Conservation (phyloP, 2,329 filamentous ascomycete genomes). For the Proliferodiscus dingleyae region DNA sequence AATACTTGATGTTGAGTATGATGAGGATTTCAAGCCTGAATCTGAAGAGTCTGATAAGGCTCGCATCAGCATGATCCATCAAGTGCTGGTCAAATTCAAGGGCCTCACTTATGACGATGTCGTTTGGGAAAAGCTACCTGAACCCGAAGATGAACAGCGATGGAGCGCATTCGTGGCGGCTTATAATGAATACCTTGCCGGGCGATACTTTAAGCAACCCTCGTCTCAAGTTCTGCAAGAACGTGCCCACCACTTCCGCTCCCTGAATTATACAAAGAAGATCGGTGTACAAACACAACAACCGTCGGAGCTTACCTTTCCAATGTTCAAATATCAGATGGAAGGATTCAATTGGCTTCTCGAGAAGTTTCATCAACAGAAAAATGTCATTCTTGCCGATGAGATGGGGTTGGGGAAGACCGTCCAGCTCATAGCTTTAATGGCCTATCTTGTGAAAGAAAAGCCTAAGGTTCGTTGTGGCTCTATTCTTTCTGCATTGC, state of each 20-base stretch:
- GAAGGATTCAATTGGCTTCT: slow-evolving; percentile 95
- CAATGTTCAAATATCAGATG: slow-evolving; percentile 89
- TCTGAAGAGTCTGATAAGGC: slow-evolving; percentile 66
- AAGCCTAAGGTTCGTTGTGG: slow-evolving; percentile 38
- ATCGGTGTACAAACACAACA: slow-evolving; percentile 63
- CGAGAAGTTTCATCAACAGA: slow-evolving; percentile 76
- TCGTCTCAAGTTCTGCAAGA: slow-evolving; percentile 56
- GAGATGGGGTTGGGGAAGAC: slow-evolving; percentile 99
- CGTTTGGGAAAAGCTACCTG: slow-evolving; percentile 82
- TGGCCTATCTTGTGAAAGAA: slow-evolving; percentile 67
- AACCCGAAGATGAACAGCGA: slow-evolving; percentile 53
- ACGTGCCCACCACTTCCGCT: slow-evolving; percentile 64
- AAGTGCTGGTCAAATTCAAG: slow-evolving; percentile 84
- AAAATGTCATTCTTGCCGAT: slow-evolving; percentile 88
- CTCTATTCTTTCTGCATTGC: slow-evolving; percentile 35
- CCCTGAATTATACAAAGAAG: slow-evolving; percentile 57
- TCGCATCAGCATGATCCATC: slow-evolving; percentile 66
- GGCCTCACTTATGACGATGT: slow-evolving; percentile 86
- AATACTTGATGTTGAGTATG: slow-evolving; percentile 75
- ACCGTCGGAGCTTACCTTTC: slow-evolving; percentile 66
- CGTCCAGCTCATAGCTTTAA: slow-evolving; percentile 81
- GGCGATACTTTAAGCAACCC: slow-evolving; percentile 62
- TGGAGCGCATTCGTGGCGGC: slow-evolving; percentile 79
- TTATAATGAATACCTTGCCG: slow-evolving; percentile 80
- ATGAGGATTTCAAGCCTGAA: slow-evolving; percentile 44